A percentile compares a stretch with the other conserved stretches of the same genome.
Evolutionary conservation across 1,284 basidiomycete species (phyloP).

Genomic region (Taiwanofungus camphoratus): DNA sequence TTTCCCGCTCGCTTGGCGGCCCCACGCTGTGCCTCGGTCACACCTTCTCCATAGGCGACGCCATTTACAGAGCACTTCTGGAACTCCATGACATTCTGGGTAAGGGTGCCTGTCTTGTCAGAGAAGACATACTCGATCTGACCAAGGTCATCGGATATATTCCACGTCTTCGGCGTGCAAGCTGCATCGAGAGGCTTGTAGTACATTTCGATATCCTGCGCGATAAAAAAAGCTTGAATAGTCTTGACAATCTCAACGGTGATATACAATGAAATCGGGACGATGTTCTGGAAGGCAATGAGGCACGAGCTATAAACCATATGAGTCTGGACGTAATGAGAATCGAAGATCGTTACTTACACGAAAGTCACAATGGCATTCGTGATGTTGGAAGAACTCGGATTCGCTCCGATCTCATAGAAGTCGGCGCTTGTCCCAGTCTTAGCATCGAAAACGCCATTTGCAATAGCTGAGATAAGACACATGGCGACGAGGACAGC

Average conservation of each 20-base stretch:
- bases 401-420: slow-evolving; percentile 67
- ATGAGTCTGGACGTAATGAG: too few relatives aligned
- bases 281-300: slow-evolving; percentile 96
- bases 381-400: slow-evolving; percentile 56
- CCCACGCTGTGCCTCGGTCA: slow-evolving; percentile 94
- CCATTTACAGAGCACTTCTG: slow-evolving; percentile 92
- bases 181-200: slow-evolving; percentile 83
- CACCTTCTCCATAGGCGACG: slow-evolving; percentile 83
- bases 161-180: slow-evolving; percentile 96
- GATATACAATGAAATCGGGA: slow-evolving; percentile 96
- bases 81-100: slow-evolving; percentile 98
- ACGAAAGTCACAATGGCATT: slow-evolving; percentile 89
- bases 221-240: slow-evolving; percentile 95
- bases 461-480: slow-evolving; percentile 64
- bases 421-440: slow-evolving; percentile 64
- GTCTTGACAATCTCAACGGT: slow-evolving; percentile 98
- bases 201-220: slow-evolving; percentile 97
- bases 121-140: slow-evolving; percentile 98
- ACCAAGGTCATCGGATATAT: slow-evolving; percentile 95
- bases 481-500: slow-evolving; percentile 78
- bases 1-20: slow-evolving; percentile 81
- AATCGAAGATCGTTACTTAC: too few relatives aligned
- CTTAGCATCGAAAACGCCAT: slow-evolving; percentile 64
- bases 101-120: slow-evolving; percentile 96
- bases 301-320: slow-evolving; percentile 60